phyloP scores from a whole-genome alignment of 306 rosid genomes.

The Carpinus fangiana region DNA sequence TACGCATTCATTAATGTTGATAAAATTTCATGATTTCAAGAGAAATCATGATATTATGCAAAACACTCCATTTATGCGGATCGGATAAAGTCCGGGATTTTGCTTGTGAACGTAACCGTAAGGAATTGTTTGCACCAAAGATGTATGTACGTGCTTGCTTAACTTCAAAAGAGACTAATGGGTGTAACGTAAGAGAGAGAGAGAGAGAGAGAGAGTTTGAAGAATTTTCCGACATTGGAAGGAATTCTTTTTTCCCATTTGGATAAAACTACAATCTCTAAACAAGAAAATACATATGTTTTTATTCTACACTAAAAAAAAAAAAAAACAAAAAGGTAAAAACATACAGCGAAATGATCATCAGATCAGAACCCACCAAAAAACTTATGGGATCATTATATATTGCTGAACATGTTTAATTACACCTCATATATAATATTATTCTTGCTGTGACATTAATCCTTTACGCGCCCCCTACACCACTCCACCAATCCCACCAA shows the following conservation, averaged over 20 bases:
- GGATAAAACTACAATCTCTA: not conserved
- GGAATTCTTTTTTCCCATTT: not conserved
- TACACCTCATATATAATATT: not conserved
- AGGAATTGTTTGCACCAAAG: too few relatives aligned
- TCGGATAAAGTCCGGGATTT: too few relatives aligned
- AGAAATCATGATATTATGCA: too few relatives aligned
- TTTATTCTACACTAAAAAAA: not conserved
- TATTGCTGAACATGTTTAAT: not conserved
- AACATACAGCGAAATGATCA: not conserved
- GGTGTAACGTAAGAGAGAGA: not conserved
- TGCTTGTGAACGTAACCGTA: too few relatives aligned
- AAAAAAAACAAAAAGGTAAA: not conserved
- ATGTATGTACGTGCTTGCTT: not conserved
- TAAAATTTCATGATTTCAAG: not conserved
- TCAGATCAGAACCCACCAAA: not conserved
- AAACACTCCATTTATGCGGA: too few relatives aligned
- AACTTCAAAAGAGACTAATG: too few relatives aligned
- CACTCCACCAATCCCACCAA: constrained; percentile 63
- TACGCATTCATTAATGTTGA: too few relatives aligned
- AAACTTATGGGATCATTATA: not conserved
- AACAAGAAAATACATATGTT: not conserved
- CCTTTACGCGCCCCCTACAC: constrained; percentile 52
- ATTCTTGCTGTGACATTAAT: constrained; percentile 24
- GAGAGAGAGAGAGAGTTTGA: not conserved
- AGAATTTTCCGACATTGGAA: not conserved